A percentile compares a stretch with the other conserved stretches of the same genome.
Conservation (phyloP, 352 stramenopile genomes). For the Phytophthora podocarpi region DNA sequence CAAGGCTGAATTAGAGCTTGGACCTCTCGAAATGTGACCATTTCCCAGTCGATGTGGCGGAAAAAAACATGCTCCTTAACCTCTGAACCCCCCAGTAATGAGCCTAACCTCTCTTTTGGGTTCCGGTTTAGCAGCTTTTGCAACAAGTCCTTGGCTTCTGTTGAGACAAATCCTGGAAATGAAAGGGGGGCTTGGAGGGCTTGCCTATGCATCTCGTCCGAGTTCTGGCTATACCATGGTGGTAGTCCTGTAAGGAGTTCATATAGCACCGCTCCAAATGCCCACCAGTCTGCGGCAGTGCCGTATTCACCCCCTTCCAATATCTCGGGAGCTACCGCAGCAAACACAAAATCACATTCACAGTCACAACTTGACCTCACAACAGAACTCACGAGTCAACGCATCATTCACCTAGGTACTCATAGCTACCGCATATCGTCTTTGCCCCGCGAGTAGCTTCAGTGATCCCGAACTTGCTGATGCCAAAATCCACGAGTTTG, state of each 20-base stretch:
- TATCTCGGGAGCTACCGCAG: slow-evolving; percentile 65
- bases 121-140: slow-evolving; percentile 51
- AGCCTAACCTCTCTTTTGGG: slow-evolving; percentile 58
- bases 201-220: slow-evolving; percentile 47
- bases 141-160: slow-evolving; percentile 56
- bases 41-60: slow-evolving; percentile 63
- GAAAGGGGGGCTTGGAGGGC: slow-evolving; percentile 59
- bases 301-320: slow-evolving; percentile 69
- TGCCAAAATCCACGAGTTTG: slow-evolving; percentile 84
- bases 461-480: slow-evolving; percentile 85
- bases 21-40: slow-evolving; percentile 62
- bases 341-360: no score
- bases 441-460: slow-evolving; percentile 62
- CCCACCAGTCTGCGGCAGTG: slow-evolving; percentile 84
- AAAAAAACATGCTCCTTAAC: slow-evolving; percentile 76
- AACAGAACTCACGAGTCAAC: background rate
- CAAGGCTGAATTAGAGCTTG: slow-evolving; percentile 75
- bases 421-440: slow-evolving; percentile 79
- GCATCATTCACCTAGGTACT: slow-evolving; percentile 69
- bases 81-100: slow-evolving; percentile 49
- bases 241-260: slow-evolving; percentile 80
- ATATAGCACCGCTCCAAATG: slow-evolving; percentile 76
- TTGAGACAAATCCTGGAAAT: slow-evolving; percentile 60
- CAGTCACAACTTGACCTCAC: background rate
- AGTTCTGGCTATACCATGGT: slow-evolving; percentile 77